phyloP scores from a whole-genome alignment of 192 early-diverging fungal genomes.

The Gamsiella multidivaricata region DNA sequence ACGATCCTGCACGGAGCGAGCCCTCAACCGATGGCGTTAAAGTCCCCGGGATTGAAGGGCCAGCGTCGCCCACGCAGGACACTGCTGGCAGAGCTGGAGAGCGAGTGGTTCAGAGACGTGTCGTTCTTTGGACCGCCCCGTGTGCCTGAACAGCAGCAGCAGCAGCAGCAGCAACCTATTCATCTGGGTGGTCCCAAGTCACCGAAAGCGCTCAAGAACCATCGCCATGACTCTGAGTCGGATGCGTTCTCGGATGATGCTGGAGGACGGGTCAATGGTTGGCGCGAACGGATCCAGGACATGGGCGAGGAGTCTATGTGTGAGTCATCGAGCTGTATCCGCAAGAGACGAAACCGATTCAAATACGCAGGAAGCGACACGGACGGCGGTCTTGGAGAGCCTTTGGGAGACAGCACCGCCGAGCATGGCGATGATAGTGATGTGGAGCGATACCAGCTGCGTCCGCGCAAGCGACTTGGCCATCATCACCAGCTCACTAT shows the following conservation, averaged over 20 bases:
- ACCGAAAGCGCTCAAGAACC: slow-evolving; percentile 39
- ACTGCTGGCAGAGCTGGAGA: slow-evolving; percentile 64
- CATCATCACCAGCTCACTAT: too few relatives aligned
- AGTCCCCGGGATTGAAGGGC: slow-evolving; percentile 32
- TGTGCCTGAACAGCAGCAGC: slow-evolving; percentile 3
- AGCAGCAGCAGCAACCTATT: slow-evolving; percentile 10
- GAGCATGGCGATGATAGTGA: slow-evolving; percentile 35
- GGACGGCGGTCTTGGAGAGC: slow-evolving; percentile 5
- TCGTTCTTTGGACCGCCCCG: slow-evolving; percentile 46
- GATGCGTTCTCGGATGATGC: slow-evolving; percentile 44
- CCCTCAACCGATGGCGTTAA: slow-evolving; percentile 26
- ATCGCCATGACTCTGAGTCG: slow-evolving; percentile 46
- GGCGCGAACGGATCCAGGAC: slow-evolving; percentile 36
- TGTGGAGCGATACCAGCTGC: slow-evolving; percentile 38
- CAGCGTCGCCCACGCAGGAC: slow-evolving; percentile 37
- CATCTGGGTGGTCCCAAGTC: slow-evolving; percentile 18
- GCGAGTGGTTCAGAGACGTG: slow-evolving; percentile 57
- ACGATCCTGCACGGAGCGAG: slow-evolving; percentile 43
- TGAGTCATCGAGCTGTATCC: slow-evolving; percentile 50
- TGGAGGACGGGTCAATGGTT: slow-evolving; percentile 47
- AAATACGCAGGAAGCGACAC: slow-evolving; percentile 33
- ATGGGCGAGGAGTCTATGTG: slow-evolving; percentile 40
- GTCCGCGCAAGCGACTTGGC: slow-evolving; percentile 10
- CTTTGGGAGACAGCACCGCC: too few relatives aligned
- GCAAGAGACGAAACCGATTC: slow-evolving; percentile 26